Evolutionary conservation across 768 basidiomycete genomes (phyloP), one percentile per base, ranked within the genome.

Genomic region (Trametes cinnabarina): DNA sequence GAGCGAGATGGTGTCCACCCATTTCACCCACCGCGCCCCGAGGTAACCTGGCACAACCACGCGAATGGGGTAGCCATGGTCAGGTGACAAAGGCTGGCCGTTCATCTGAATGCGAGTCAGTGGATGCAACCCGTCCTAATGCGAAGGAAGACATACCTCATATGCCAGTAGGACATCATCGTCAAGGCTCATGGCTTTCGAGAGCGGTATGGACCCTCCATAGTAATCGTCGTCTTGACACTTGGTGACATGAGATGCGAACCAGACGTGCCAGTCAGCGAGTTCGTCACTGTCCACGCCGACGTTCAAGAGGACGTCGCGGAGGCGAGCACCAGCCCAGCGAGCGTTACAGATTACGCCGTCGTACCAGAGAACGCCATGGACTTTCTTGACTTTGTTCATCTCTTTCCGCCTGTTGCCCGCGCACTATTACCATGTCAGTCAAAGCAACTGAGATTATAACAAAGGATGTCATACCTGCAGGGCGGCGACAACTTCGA

Each of bases 11-110:
- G 74, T 81, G 63, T 87, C 84, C 0, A 87, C 74, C 87, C 88
- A 90, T 74, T 90, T 88, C 8, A 88, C 86, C 85, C 86, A 87
- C 11, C 87, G 81, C 28, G 85, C 87, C 6, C 87, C 87, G 15
- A 82, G 74, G 63, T 78, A 81, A 3, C 88, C 87, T 0, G 88
- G 88, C 1, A 84, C 83, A 39, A 88, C 80, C 8, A 86, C 70
- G n/a, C 87, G 82, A 23, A 90, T 63, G 3, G 87, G 87, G 5
- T 79, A 85, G 1, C 87, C 87, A 46, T 85, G 86, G 53, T 84
- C 82, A 1, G 85, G 72, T 14, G 79, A 76, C 17, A 88, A 71
- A 0, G 78, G 73, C 56, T 82, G 79, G 28, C 75, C 80, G 55
- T 89, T 88, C 86, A 88, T 88, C 86, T 85, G 55, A 12, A 1